Evolutionary conservation across 192 early-diverging fungal species (phyloP).

Genomic region (Coemansia sp.): DNA sequence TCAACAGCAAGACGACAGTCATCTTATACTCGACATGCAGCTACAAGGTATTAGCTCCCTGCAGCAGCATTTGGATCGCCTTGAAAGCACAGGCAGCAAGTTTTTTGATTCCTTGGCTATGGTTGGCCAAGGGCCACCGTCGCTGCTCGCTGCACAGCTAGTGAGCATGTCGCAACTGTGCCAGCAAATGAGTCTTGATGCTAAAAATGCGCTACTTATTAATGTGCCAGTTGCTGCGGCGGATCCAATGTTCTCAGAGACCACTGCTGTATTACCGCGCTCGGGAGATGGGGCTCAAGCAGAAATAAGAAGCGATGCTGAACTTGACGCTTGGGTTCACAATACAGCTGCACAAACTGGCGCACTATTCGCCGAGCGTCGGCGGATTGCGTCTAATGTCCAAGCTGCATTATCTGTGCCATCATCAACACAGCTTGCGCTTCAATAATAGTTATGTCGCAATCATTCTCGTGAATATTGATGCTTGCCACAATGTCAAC

Average conservation of each 20-base stretch:
- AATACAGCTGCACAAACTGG: conserved; percentile 30
- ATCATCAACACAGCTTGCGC: conserved; percentile 17
- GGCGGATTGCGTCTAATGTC: conserved; percentile 40
- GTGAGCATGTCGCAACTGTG: conserved; percentile 47
- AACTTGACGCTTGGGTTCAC: conserved; percentile 35
- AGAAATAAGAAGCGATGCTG: background rate
- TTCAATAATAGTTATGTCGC: conserved; percentile 1
- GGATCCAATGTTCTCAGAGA: conserved; percentile 13
- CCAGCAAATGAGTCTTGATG: conserved; percentile 41
- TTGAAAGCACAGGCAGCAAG: conserved; percentile 36
- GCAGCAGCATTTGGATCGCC: conserved; percentile 36
- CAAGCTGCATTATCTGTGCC: conserved; percentile 47
- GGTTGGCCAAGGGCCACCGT: conserved; percentile 52
- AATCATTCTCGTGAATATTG: no score
- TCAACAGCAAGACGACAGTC: background rate
- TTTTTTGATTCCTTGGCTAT: conserved; percentile 48
- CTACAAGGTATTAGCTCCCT: conserved; percentile 21
- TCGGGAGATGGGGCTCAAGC: conserved; percentile 3
- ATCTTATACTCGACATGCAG: conserved; percentile 24
- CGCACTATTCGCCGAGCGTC: conserved; percentile 41
- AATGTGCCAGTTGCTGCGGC: conserved; percentile 28
- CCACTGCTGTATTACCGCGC: conserved; percentile 15
- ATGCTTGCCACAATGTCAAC: no score
- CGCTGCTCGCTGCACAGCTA: conserved; percentile 51
- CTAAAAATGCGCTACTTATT: conserved; percentile 17